Evolutionary conservation across 1,284 basidiomycete species (phyloP).

Genomic region (Naganishia sp.): DNA sequence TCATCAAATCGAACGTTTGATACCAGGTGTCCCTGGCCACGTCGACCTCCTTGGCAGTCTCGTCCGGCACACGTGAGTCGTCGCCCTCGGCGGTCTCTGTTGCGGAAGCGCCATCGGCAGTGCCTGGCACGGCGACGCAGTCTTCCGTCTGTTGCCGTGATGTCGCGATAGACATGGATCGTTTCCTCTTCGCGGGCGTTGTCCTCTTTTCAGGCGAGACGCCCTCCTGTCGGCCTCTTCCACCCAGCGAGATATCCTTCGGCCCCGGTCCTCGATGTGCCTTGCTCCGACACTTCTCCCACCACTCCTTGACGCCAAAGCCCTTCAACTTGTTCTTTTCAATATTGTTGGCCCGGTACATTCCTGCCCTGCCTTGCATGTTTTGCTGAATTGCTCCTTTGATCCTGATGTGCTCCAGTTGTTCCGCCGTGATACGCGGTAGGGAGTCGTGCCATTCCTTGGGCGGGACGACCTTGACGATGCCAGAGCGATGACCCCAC

Average conservation of each 20-base stretch:
- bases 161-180: neutral
- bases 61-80: neutral
- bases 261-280: constrained; percentile 45
- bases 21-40: constrained; percentile 58
- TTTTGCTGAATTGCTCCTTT: constrained; percentile 86
- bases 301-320: constrained; percentile 84
- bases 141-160: neutral
- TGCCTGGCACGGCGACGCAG: neutral
- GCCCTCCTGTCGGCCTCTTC: constrained; percentile 43
- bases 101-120: neutral
- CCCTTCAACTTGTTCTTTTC: constrained; percentile 70
- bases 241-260: constrained; percentile 43
- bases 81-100: constrained; percentile 2
- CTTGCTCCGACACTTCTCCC: constrained; percentile 70
- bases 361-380: constrained; percentile 78
- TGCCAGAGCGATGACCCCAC: constrained; percentile 85
- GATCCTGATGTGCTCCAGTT: constrained; percentile 53
- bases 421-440: constrained; percentile 5
- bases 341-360: constrained; percentile 67
- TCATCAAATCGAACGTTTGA: constrained; percentile 66
- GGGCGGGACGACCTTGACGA: constrained; percentile 91
- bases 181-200: constrained; percentile 21
- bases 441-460: constrained; percentile 73
- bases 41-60: constrained; percentile 12
- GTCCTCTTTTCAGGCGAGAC: constrained; percentile 24